Evolutionary conservation across 805 yeast species (phyloP), one percentile per base, ranked within the genome.

Genomic region (Lachancea thermotolerans): DNA sequence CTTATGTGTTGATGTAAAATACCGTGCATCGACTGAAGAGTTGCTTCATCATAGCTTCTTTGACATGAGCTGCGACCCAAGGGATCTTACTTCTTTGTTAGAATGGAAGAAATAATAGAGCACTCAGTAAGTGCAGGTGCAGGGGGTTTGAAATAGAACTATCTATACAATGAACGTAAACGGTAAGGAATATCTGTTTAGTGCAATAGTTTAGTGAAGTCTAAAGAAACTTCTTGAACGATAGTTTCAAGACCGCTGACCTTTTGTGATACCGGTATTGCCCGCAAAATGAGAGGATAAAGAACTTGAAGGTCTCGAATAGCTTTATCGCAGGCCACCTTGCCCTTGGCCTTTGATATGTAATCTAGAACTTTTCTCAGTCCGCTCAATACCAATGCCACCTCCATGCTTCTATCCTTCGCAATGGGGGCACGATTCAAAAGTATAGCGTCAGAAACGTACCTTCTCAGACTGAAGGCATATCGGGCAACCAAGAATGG

Each of bases 11-110:
- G 98, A 95, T 64, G 96, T 89, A 36, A 78, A 85, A 56, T 84
- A 83, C 59, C 78, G 99, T 55, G 98, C 98, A 1, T 77, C 83
- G 14, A 87, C 98, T 5, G 89, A 84, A 55, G 97, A 91, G 61
- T 72, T 93, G 43, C 69, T 93, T 34, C 80, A 78, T 48, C 96
- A 90, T 59, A 74, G 78, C 42, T 85, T 85, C 58, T 76, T 85
- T 48, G 74, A 73, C 46, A 74, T 74, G 66, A 79, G 85, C 9
- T 82, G 89, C 45, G 69, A 70, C 12, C 74, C 82, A 17, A 69
- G 69, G 4, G 85, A 77, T 44, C 68, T 85, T 58, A 75, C 82
- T 2, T 69, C 76, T 2, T 67, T 85, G 47, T 68, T 85, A 49
- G 78, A 76, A 42, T 79, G 73, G 73, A 71, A 69, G 48, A 59